Base-by-base conservation (phyloP, 306 rosid species). In the Arachis stenosperma region DNA sequence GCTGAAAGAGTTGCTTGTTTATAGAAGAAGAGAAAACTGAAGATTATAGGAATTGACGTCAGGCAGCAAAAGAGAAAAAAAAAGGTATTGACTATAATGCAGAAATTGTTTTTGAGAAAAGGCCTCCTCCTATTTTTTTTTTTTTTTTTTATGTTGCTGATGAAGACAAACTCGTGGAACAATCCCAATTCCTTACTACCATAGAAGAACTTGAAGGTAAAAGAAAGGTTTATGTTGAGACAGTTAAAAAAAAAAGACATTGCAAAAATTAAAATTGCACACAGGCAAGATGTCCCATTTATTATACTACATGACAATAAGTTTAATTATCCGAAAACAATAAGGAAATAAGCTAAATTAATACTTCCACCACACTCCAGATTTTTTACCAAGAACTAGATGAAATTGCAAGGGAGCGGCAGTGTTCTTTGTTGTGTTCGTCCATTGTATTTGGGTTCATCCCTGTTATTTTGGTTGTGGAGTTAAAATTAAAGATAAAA, bases 151-250 rank as follows among this genome's bases (percentile, higher is more conserved):
- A 92, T 77, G 92, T 86, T 54, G 33, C 86, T 5, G 93, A 86
- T 41, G 98, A 92, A 79, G 87, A 88, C 70, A 84, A 89, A 75
- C 80, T 81, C 0, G 96, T 89, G 73, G 96, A 89, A 44, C 96
- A 84, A 62, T 88, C 88, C 29, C 72, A 76, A 40, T 92, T 84
- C 72, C 98, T 93, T 2, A 88, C 96, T 44, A 89, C 98, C 6
- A 92, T 92, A 72, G 92, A 92, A 83, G 98, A 92, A 75, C 96
- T 92, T 37, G 98, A 92, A 76, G 98, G 98, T 3, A 92, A 22
- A 22, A 83, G 98, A 79, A 88, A 96, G 79, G 67, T 80, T 65
- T 96, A 92, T 67, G 65, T 79, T 36, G 98, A 92, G 79, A 69
- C 98, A 89, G 37, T 77, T 92, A 73, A 88, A 96, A 78, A 92